phyloP scores from a whole-genome alignment of 2,329 filamentous ascomycete species.

The Trichoderma sp. region DNA sequence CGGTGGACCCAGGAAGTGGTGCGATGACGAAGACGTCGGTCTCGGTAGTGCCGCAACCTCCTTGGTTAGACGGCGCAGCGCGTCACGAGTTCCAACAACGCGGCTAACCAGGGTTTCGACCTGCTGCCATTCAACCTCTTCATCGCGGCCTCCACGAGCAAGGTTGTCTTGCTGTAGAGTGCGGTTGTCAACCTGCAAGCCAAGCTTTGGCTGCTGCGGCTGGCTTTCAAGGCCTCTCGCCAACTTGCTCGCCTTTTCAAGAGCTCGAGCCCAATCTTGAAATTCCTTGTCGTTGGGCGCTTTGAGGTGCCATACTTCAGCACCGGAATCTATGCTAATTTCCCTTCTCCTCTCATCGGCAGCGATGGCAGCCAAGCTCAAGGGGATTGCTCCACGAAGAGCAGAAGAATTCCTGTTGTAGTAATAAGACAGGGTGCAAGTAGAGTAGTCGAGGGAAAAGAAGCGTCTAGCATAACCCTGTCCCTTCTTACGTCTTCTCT shows the following conservation, averaged over 20 bases:
- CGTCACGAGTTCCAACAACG: slow-evolving; percentile 85
- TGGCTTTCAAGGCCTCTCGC: slow-evolving; percentile 54
- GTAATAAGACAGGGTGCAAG: slow-evolving; percentile 94
- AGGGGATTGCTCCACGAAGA: slow-evolving; percentile 85
- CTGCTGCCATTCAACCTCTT: slow-evolving; percentile 83
- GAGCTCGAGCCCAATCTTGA: slow-evolving; percentile 78
- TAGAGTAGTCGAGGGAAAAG: slow-evolving; percentile 94
- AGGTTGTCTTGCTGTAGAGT: slow-evolving; percentile 16
- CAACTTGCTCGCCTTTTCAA: slow-evolving; percentile 77
- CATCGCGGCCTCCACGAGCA: slow-evolving; percentile 47
- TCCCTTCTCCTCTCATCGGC: slow-evolving; percentile 86
- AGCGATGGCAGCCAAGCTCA: slow-evolving; percentile 87
- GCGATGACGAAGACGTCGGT: slow-evolving; percentile 28
- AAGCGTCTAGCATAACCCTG: slow-evolving; percentile 92
- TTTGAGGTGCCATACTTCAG: slow-evolving; percentile 93
- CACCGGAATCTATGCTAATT: slow-evolving; percentile 94
- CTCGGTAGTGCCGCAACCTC: slow-evolving; percentile 66
- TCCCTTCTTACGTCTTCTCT: slow-evolving; percentile 88
- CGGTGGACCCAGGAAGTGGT: slow-evolving; percentile 44
- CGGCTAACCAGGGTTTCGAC: slow-evolving; percentile 84
- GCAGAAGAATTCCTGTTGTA: slow-evolving; percentile 92
- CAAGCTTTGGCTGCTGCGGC: slow-evolving; percentile 31
- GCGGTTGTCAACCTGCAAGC: slow-evolving; percentile 33
- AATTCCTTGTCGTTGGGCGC: slow-evolving; percentile 85
- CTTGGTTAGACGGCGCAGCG: slow-evolving; percentile 80